Base-by-base conservation (phyloP, 2,329 filamentous ascomycete genomes). In the Claviceps quebecensis region DNA sequence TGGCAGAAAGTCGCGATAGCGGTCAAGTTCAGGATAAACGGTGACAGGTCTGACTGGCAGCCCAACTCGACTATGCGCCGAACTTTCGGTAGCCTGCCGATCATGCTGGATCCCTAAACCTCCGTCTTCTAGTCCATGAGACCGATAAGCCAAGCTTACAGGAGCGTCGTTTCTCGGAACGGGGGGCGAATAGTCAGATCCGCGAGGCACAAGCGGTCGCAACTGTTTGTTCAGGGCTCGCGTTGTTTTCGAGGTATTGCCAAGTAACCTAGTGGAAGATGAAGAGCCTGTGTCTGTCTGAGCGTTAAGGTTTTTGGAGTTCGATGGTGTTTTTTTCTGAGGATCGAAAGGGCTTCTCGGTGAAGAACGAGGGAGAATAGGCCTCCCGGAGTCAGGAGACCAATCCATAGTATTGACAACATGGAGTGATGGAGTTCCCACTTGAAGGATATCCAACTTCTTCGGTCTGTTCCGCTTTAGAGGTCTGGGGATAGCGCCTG, bases 1-100 rank as follows among this genome's bases (percentile, higher is more conserved):
- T 5, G 67, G 67, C 48, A 69, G 65, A 48, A 72, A 61, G 51
- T 73, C 67, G 56, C 77, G 70, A 59, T 83, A 83, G 36, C 80
- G 72, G 60, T 83, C 80, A 17, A 83, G 63, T 56, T 83, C 80
- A 2, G 80, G 80, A 55, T 77, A 78, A 51, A 77, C 72, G 13
- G 69, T 71, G 40, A 73, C 68, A 6, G 71, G 64, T 41, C 76
- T 73, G 22, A 69, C 54, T n/a, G 62, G 62, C 40, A 73, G 72
- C 8, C 68, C 65, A 9, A 66, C 53, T 41, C 66, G 66, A n/a
- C 71, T 65, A 41, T 74, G 70, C 40, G 66, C 66, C 0, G 73
- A 71, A 45, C 70, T 76, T 38, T 68, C 65, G 0, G 70, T 71
- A 36, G 71, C 58, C 44, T 61, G 63, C 41, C 69, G 67, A 54